These are phyloP conservation scores for Kwoniella botswanensis DNA, from an alignment of 768 basidiomycete species.

Conservation along the genomic window DNA sequence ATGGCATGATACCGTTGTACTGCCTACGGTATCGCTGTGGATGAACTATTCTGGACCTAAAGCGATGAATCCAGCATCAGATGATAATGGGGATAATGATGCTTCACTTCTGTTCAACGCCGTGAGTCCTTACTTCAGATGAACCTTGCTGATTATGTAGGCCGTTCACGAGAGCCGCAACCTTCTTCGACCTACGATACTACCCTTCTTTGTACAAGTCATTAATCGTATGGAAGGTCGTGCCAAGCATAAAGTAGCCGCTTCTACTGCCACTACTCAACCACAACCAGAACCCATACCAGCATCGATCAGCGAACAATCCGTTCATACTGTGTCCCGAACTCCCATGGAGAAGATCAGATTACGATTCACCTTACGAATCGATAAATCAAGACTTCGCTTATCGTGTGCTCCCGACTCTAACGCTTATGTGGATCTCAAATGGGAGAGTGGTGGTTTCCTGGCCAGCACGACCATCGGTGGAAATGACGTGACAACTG, in stretches of 20 bases:
- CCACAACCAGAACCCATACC: constrained; percentile 1
- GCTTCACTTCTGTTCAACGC: constrained; percentile 78
- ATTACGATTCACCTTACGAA: constrained; percentile 84
- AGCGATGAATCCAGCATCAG: not conserved
- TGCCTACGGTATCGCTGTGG: constrained; percentile 53
- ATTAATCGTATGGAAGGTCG: constrained; percentile 72
- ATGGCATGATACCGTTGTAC: constrained; percentile 70
- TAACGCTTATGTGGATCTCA: constrained; percentile 83
- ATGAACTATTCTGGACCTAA: constrained; percentile 42
- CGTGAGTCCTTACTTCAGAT: constrained; percentile 59
- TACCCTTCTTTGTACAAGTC: constrained; percentile 83
- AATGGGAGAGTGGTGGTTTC: constrained; percentile 96
- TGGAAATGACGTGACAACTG: constrained; percentile 67
- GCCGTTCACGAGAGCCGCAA: constrained; percentile 82
- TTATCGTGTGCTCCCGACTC: constrained; percentile 89
- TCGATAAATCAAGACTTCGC: constrained; percentile 84
- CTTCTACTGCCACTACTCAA: not conserved
- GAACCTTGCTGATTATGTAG: constrained; percentile 29
- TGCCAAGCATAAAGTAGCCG: constrained; percentile 60
- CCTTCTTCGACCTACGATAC: constrained; percentile 74
- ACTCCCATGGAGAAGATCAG: constrained; percentile 64
- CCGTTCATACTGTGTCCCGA: constrained; percentile 21
- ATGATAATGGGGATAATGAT: constrained; percentile 8
- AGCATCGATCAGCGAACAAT: constrained; percentile 6
- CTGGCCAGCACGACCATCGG: constrained; percentile 77